These are phyloP conservation scores for Penicillium thymicola DNA, from an alignment of 2,329 filamentous ascomycete species.

Conservation along the genomic window DNA sequence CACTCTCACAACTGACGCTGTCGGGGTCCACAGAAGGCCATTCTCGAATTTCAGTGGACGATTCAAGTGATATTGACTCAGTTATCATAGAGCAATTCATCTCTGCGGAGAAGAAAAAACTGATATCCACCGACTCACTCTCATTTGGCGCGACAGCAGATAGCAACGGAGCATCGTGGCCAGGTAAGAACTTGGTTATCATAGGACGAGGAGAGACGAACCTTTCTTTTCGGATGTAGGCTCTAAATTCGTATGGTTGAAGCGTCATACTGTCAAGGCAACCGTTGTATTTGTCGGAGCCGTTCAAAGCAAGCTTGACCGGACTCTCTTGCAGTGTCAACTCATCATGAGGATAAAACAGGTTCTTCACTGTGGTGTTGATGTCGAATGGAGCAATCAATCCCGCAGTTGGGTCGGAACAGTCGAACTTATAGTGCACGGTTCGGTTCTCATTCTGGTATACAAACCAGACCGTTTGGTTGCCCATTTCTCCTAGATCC, in stretches of 20 bases:
- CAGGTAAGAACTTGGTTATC: slow-evolving; percentile 59
- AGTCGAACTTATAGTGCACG: slow-evolving; percentile 57
- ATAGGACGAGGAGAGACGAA: slow-evolving; percentile 55
- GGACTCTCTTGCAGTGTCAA: slow-evolving; percentile 49
- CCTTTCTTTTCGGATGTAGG: slow-evolving; percentile 54
- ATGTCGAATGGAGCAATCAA: slow-evolving; percentile 56
- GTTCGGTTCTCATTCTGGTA: slow-evolving; percentile 49
- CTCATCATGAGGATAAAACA: slow-evolving; percentile 62
- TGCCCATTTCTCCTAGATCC: slow-evolving; percentile 46
- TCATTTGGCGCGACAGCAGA: slow-evolving; percentile 45
- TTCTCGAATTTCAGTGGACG: slow-evolving; percentile 49
- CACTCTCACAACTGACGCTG: slow-evolving; percentile 46
- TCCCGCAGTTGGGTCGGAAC: slow-evolving; percentile 47
- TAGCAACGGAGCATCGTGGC: slow-evolving; percentile 57
- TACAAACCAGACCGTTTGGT: slow-evolving; percentile 47
- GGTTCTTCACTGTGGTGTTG: slow-evolving; percentile 57
- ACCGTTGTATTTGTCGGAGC: slow-evolving; percentile 50
- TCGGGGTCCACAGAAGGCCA: slow-evolving; percentile 44
- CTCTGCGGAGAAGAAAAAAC: slow-evolving; percentile 57
- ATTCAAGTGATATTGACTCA: slow-evolving; percentile 50
- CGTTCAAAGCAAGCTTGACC: slow-evolving; percentile 47
- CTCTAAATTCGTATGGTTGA: slow-evolving; percentile 56
- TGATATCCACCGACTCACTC: slow-evolving; percentile 49
- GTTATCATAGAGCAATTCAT: slow-evolving; percentile 61
- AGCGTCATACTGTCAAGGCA: slow-evolving; percentile 55